Evolutionary conservation across 176 grass and related monocot species (phyloP).

Genomic region (Typha latifolia): DNA sequence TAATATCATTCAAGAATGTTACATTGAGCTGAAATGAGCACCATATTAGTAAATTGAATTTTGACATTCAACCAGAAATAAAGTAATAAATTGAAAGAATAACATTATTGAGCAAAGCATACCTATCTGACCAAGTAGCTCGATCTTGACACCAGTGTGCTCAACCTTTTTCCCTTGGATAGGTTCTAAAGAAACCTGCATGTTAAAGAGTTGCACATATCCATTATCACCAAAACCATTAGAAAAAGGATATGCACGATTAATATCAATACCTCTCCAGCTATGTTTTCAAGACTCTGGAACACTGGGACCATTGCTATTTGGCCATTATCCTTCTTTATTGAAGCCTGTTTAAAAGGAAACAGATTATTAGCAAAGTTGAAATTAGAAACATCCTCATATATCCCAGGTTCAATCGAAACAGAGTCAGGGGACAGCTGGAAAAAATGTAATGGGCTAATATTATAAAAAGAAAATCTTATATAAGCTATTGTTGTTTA

Average conservation of each 20-base stretch:
- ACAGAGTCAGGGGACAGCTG: neutral
- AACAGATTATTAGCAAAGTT: slow-evolving; percentile 1
- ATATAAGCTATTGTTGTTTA: neutral
- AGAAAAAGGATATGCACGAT: neutral
- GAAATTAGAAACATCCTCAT: neutral
- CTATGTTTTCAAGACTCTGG: slow-evolving; percentile 66
- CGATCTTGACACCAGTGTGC: slow-evolving; percentile 80
- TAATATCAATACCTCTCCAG: slow-evolving; percentile 45
- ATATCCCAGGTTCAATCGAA: neutral
- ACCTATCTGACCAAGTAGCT: slow-evolving; percentile 92
- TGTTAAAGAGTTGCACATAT: neutral
- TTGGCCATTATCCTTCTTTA: slow-evolving; percentile 78
- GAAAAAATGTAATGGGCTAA: neutral
- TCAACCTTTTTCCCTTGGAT: slow-evolving; percentile 78
- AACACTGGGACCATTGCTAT: slow-evolving; percentile 61
- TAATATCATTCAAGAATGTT: no score
- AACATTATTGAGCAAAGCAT: slow-evolving; percentile 9
- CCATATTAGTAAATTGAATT: no score
- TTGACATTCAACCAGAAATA: no score
- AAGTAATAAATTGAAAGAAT: neutral
- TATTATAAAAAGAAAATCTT: neutral
- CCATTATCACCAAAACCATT: neutral
- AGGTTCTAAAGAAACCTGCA: slow-evolving; percentile 70
- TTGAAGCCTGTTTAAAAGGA: slow-evolving; percentile 34
- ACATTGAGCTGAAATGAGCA: no score